Base-by-base conservation (phyloP, 164 flowering plant species). In the Stephania cephalantha region DNA sequence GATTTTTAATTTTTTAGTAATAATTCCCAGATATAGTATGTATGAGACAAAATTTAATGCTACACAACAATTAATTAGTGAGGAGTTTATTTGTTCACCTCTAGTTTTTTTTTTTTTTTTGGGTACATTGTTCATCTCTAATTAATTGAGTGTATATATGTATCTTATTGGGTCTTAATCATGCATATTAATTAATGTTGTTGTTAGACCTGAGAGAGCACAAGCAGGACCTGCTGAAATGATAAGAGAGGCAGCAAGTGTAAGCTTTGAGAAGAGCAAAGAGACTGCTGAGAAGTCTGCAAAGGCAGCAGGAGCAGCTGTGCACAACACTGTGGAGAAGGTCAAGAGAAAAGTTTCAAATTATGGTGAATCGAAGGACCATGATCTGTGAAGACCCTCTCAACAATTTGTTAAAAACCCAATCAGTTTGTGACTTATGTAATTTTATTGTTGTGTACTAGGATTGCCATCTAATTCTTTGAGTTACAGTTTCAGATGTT, bases 301-400 rank as follows among this genome's bases (percentile, higher is more conserved):
- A 30, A 71, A 77, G 53, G 75, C 22, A 12, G 79, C 75, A 5
- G 79, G 79, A 71, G 65, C 71, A 48, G 75, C 67, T 45, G 46
- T 72, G 46, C 79, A 72, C 30, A 17, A 29, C 9, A 65, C 78
- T 45, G 70, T 69, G 46, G 71, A 71, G 71, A 71, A 76, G 11
- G 74, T 76, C 18, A 76, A 76, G 73, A 70, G 53, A 76, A 76
- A 30, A 50, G 50, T 74, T n/a, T 52, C 71, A 12, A 15, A 20
- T 68, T 18, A 48, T 48, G 67, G 20, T 9, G n/a, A 18, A 69
- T 50, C 6, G 15, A 15, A 50, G 35, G 18, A 71, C 8, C 50
- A 44, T 9, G 73, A 71, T 18, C 63, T 71, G n/a, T 71, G 63
- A 71, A 2, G 42, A 35, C 4, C 2, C 42, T 58, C 64, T n/a